phyloP scores from a whole-genome alignment of 805 yeast genomes.

The Saccharomycopsis javanensis region DNA sequence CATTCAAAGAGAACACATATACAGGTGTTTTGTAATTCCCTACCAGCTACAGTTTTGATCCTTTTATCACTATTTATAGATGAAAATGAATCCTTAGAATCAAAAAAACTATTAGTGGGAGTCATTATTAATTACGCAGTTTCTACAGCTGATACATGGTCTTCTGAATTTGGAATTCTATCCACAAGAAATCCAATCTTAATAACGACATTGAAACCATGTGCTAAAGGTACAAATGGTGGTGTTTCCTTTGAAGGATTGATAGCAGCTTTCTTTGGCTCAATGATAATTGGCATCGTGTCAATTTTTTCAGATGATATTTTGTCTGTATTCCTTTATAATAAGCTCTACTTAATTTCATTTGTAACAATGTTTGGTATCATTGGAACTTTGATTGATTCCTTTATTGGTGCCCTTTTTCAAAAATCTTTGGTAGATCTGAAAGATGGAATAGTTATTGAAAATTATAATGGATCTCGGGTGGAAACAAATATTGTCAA shows the following conservation, averaged over 20 bases:
- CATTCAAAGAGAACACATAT: conserved; percentile 29
- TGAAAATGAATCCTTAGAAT: not conserved
- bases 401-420: conserved; percentile 33
- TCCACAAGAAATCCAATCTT: conserved; percentile 30
- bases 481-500: conserved; percentile 19
- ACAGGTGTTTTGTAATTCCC: conserved; percentile 35
- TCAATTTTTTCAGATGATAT: not conserved
- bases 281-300: conserved; percentile 27
- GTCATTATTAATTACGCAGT: conserved; percentile 32
- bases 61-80: conserved; percentile 13
- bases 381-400: conserved; percentile 32
- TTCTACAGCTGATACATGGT: conserved; percentile 39
- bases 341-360: conserved; percentile 16
- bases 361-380: conserved; percentile 28
- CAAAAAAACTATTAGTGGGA: conserved; percentile 22
- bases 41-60: conserved; percentile 30
- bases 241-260: conserved; percentile 33
- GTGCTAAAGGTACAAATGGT: conserved; percentile 41
- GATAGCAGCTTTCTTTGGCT: conserved; percentile 29
- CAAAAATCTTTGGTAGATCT: conserved; percentile 30
- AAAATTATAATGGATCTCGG: conserved; percentile 28
- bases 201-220: conserved; percentile 31
- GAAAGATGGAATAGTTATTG: conserved; percentile 24
- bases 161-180: conserved; percentile 37
- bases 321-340: not conserved